Conservation (phyloP, 106 monocot genomes). For the Dendrobium chrysotoxum region DNA sequence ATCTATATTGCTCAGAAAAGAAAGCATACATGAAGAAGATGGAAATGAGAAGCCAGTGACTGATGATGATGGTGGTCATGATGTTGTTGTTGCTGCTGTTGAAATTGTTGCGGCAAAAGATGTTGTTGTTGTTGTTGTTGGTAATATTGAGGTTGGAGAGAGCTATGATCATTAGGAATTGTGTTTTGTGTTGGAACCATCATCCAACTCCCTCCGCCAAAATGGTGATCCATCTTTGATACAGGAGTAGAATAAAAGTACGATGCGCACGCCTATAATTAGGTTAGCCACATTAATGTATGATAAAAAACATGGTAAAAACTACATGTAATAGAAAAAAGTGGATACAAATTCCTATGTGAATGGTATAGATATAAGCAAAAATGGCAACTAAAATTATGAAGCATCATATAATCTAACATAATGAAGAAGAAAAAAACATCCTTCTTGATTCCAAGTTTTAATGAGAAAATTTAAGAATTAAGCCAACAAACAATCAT, state of each 20-base stretch:
- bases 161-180: constrained; percentile 12
- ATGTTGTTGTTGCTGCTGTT: constrained; percentile 4
- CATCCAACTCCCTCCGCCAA: constrained; percentile 43
- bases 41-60: constrained; percentile 46
- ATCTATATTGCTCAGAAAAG: neutral
- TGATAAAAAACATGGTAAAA: neutral
- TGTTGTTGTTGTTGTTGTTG: neutral
- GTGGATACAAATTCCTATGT: neutral
- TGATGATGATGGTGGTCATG: constrained; percentile 44
- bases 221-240: constrained; percentile 36
- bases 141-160: constrained; percentile 9
- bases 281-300: neutral
- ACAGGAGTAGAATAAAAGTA: neutral
- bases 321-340: neutral
- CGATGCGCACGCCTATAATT: neutral
- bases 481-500: neutral
- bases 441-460: neutral
- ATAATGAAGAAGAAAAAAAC: neutral
- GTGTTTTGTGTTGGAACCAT: constrained; percentile 40
- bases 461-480: neutral
- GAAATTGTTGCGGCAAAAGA: neutral
- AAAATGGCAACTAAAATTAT: neutral
- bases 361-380: neutral
- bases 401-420: neutral
- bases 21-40: constrained; percentile 34